Base-by-base conservation (phyloP, 1,284 basidiomycete genomes). In the Vanrija sp. region DNA sequence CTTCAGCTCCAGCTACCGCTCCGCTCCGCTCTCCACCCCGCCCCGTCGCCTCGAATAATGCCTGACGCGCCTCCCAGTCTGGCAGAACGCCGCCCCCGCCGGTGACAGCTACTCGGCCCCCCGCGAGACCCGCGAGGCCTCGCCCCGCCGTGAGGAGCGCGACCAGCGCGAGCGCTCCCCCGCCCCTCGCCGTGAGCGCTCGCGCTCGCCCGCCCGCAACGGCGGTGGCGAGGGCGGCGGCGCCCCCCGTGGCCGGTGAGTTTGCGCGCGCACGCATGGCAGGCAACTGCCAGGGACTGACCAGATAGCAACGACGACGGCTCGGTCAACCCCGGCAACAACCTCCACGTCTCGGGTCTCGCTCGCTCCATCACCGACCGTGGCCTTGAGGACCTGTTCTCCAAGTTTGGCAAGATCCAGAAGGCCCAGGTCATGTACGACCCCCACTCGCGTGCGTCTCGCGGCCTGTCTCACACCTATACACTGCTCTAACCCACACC, bases 341-440 rank as follows among this genome's bases (percentile, higher is more conserved):
- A 98, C 79, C 82, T 98, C 40, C 95, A 98, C 73, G 89, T 98
- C 60, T 95, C 92, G 43, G 86, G 91, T 42, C 81, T 98, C 51
- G 86, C 86, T 64, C 82, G 85, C 71, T 81, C 81, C 59, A 85
- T 95, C 57, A 90, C 91, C 68, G 89, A 88, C 49, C 85, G 86
- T 52, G 87, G 89, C 66, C 86, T 98, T 48, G 91, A 97, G 74
- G 84, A 86, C 25, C 83, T 86, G 15, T 98, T 98, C 70, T 81
- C 83, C 65, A 94, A 93, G 78, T 85, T 87, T 75, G 95, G 95
- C 54, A 83, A 89, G 72, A 94, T 96, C 45, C 61, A 74, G 56
- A 82, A 96, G 77, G 89, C 88, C 42, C 89, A 91, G 58, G 87
- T 98, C 76, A 97, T 97, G 91, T 88, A 88, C 69, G 95, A 98